Base-by-base conservation (phyloP, 2,329 filamentous ascomycete genomes). In the Aureobasidium musti region DNA sequence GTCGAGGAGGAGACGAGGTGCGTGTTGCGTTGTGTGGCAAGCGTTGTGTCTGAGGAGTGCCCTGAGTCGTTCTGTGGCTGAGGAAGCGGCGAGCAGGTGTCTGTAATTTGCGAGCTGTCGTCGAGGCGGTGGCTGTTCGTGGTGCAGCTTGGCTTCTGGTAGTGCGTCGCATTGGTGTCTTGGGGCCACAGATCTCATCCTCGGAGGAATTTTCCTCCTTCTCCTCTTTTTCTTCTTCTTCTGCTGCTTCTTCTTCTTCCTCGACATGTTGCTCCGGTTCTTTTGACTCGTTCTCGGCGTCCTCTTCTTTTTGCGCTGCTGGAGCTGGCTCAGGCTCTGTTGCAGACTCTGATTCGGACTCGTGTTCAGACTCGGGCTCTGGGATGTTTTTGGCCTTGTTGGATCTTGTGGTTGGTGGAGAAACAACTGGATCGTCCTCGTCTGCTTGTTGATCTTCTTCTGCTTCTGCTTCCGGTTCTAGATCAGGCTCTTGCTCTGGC, bases 101-200 rank as follows among this genome's bases (percentile, higher is more conserved):
- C 26, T 67, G 52, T 6, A 67, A 14, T 11, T 28, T 59, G 35
- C 47, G 64, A 28, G 64, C 33, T 17, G 19, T 60, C n/a, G 45
- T 30, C 8, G 64, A 50, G 1, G 35, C 43, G 5, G 53, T 8
- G 19, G 14, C 35, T 19, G 50, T 35, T 39, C 49, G 60, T 28
- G 59, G 33, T 14, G 59, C 45, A 28, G 30, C 33, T n/a, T 49
- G 59, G 17, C 59, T 63, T 28, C 33, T 50, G 28, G 56, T 56
- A 26, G 64, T 37, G 33, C 59, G 65, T 7, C 60, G 52, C 53
- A 69, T 65, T 10, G 68, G 67, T 39, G 68, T 69, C 60, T 69
- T 69, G 28, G 68, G 68, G 2, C 68, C 68, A 35, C 68, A 69
- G 14, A 69, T 43, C 30, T 69, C 68, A 45, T 69, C 68, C 10